phyloP scores from a whole-genome alignment of 2,329 filamentous ascomycete species.

The Nemania sp. region DNA sequence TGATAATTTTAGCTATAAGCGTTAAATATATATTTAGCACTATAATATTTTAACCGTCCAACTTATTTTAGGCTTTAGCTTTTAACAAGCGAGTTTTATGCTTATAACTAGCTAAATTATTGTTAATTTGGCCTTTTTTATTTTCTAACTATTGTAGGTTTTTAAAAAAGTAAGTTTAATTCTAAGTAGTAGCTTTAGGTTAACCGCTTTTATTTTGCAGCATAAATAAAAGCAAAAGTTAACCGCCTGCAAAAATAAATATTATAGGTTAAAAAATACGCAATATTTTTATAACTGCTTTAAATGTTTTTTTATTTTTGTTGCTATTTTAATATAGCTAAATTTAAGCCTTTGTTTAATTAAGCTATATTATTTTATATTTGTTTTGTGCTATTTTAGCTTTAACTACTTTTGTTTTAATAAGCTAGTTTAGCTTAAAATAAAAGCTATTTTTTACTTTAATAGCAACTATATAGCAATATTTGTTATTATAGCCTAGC shows the following conservation, averaged over 20 bases:
- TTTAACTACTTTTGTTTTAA: not conserved
- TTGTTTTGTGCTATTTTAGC: not conserved
- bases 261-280: not conserved
- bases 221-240: not conserved
- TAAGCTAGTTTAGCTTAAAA: not conserved
- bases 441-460: not conserved
- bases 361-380: not conserved
- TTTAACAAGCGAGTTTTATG: not conserved
- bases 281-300: not conserved
- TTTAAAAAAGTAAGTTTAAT: not conserved
- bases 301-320: not conserved
- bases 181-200: not conserved
- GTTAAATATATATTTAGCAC: not conserved
- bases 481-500: not conserved
- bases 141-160: not conserved
- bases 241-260: not conserved
- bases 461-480: not conserved
- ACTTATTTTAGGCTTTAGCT: not conserved
- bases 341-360: not conserved
- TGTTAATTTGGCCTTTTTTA: not conserved
- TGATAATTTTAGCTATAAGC: not conserved
- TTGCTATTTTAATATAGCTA: not conserved
- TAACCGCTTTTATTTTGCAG: not conserved
- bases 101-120: not conserved
- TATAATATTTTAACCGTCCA: not conserved